These are phyloP conservation scores for Penicillium sp. DNA, from an alignment of 2,329 filamentous ascomycete species.

Conservation along the genomic window DNA sequence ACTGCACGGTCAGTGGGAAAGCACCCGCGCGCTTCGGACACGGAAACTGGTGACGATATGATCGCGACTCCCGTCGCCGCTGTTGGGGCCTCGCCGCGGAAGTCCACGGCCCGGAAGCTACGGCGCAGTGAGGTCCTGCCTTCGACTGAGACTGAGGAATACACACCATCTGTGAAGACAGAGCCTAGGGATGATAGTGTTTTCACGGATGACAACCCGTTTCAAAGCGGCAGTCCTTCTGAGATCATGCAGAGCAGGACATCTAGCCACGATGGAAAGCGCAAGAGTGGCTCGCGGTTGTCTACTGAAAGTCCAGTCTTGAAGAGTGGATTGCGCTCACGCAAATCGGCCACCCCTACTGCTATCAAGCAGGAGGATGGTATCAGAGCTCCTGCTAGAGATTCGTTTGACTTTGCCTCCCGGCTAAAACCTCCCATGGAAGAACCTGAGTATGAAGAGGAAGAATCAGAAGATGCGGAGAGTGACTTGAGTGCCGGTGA, in stretches of 20 bases:
- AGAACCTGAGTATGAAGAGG: constrained; percentile 37
- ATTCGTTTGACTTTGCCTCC: constrained; percentile 58
- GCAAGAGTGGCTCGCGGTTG: constrained; percentile 52
- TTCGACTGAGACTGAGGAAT: constrained; percentile 37
- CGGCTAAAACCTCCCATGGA: constrained; percentile 36
- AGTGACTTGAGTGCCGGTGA: constrained; percentile 66
- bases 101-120: constrained; percentile 51
- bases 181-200: constrained; percentile 57
- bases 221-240: constrained; percentile 72
- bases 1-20: constrained; percentile 37
- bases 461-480: constrained; percentile 52
- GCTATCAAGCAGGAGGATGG: constrained; percentile 52
- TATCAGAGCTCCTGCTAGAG: constrained; percentile 54
- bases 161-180: constrained; percentile 43
- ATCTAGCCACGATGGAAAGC: constrained; percentile 42
- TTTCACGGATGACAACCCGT: constrained; percentile 88
- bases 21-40: constrained; percentile 31
- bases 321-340: constrained; percentile 28
- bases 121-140: constrained; percentile 49
- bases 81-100: constrained; percentile 30
- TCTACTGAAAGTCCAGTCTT: constrained; percentile 29
- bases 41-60: constrained; percentile 32
- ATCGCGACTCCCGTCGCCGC: constrained; percentile 39
- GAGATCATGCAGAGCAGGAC: constrained; percentile 45
- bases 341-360: constrained; percentile 33